These are phyloP conservation scores for Lichtheimia corymbifera DNA, from an alignment of 371 early-diverging fungal species.

Conservation along the genomic window DNA sequence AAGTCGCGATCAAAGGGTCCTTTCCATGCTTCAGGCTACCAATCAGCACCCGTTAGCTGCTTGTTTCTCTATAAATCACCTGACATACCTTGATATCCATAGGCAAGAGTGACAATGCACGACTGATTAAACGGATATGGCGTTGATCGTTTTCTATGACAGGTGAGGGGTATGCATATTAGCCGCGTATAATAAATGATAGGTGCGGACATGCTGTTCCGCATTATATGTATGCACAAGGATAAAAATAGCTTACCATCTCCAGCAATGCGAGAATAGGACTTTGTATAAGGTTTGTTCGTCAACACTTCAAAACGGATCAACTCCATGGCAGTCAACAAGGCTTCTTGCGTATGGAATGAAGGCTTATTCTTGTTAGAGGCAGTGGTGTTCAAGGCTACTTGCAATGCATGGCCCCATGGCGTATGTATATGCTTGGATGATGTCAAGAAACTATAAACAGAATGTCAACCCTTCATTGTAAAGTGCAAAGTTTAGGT, in stretches of 20 bases:
- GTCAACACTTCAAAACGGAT: conserved; percentile 60
- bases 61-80: not conserved
- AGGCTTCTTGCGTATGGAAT: conserved; percentile 49
- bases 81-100: conserved; percentile 42
- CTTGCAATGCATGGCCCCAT: conserved; percentile 48
- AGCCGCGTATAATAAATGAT: not conserved
- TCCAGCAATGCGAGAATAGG: conserved; percentile 46
- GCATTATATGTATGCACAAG: not conserved
- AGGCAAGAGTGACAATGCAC: conserved; percentile 59
- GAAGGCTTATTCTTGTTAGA: conserved; percentile 11
- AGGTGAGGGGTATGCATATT: conserved; percentile 12
- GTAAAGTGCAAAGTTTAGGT: not conserved
- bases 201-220: too few species aligned
- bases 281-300: conserved; percentile 51
- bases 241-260: conserved; percentile 27
- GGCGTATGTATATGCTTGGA: conserved; percentile 48
- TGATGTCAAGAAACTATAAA: conserved; percentile 45
- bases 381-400: conserved; percentile 20
- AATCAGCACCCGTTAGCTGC: too few species aligned
- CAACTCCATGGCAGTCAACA: conserved; percentile 63
- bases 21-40: conserved; percentile 48
- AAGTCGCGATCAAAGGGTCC: conserved; percentile 75
- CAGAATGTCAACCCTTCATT: not conserved
- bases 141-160: conserved; percentile 32
- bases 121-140: conserved; percentile 52